Percentiles rank a stretch among this genome's conserved stretches.
These are phyloP conservation scores for Naegleria lovaniensis DNA, from an alignment of 208 protist species.

Conservation along the genomic window DNA sequence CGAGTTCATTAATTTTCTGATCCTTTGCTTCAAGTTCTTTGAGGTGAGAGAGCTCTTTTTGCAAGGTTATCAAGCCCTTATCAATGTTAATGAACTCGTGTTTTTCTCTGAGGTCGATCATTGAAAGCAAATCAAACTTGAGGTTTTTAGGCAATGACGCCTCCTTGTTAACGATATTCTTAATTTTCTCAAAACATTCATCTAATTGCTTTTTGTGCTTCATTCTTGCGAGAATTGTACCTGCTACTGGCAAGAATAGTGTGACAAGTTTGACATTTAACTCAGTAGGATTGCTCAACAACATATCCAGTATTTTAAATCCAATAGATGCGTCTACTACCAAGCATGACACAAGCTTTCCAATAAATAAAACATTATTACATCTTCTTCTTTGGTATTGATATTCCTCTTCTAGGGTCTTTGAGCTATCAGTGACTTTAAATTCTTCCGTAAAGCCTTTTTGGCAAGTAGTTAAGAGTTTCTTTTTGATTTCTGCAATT, in stretches of 20 bases:
- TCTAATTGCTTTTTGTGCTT: neutral
- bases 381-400: neutral
- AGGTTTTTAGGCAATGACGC: neutral
- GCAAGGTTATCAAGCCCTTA: neutral
- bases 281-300: neutral
- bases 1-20: neutral
- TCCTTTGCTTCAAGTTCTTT: too few relatives aligned
- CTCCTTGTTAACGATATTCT: neutral
- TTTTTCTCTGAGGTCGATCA: neutral
- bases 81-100: neutral
- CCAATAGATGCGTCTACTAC: neutral
- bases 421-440: neutral
- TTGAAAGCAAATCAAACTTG: neutral
- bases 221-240: neutral
- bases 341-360: neutral
- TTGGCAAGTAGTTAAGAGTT: neutral
- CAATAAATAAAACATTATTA: neutral
- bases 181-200: neutral
- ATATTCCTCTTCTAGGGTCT: neutral
- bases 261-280: neutral
- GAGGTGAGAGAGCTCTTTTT: neutral
- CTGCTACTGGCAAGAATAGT: neutral
- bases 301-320: neutral
- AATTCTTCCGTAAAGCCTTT: neutral
- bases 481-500: neutral